Percentiles rank a stretch among this genome's conserved stretches.
These are phyloP conservation scores for Arthrobotrys megalospora DNA, from an alignment of 2,329 filamentous ascomycete species.

Conservation along the genomic window DNA sequence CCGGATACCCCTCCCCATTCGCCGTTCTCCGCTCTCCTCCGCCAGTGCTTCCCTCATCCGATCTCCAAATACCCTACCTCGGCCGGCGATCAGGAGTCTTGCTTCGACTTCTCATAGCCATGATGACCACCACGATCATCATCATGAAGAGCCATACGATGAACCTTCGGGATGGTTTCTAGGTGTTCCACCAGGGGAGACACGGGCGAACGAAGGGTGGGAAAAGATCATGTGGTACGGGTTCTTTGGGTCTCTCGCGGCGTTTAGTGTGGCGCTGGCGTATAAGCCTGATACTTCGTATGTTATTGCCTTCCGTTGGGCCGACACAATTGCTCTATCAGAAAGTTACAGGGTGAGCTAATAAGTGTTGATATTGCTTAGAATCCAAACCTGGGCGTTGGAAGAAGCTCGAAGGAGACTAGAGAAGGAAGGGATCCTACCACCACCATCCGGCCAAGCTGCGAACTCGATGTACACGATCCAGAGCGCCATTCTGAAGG, in stretches of 20 bases:
- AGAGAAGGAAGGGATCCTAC: constrained; percentile 93
- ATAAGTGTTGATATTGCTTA: constrained; percentile 67
- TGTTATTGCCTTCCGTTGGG: constrained; percentile 69
- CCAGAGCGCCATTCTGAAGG: constrained; percentile 47
- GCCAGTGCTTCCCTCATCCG: constrained; percentile 56
- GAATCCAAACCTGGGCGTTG: constrained; percentile 99
- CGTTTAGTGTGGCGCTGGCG: constrained; percentile 84
- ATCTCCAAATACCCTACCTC: constrained; percentile 45
- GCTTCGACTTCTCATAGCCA: constrained; percentile 57
- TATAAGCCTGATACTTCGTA: constrained; percentile 99
- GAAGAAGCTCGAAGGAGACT: constrained; percentile 95
- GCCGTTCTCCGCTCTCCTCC: constrained; percentile 61
- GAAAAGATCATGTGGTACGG: constrained; percentile 88
- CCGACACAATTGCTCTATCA: neutral
- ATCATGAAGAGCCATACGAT: constrained; percentile 85
- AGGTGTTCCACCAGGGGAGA: constrained; percentile 93
- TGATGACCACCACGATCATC: constrained; percentile 67
- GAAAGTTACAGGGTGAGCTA: neutral
- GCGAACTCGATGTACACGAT: constrained; percentile 60
- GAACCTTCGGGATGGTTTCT: constrained; percentile 92
- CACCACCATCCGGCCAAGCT: constrained; percentile 69
- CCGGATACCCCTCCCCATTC: constrained; percentile 56
- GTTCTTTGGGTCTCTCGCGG: constrained; percentile 82
- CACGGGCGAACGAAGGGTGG: constrained; percentile 96
- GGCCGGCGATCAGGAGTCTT: constrained; percentile 42